These are phyloP conservation scores for Rhizopogon hawkerae DNA, from an alignment of 1,284 basidiomycete genomes.

Conservation along the genomic window DNA sequence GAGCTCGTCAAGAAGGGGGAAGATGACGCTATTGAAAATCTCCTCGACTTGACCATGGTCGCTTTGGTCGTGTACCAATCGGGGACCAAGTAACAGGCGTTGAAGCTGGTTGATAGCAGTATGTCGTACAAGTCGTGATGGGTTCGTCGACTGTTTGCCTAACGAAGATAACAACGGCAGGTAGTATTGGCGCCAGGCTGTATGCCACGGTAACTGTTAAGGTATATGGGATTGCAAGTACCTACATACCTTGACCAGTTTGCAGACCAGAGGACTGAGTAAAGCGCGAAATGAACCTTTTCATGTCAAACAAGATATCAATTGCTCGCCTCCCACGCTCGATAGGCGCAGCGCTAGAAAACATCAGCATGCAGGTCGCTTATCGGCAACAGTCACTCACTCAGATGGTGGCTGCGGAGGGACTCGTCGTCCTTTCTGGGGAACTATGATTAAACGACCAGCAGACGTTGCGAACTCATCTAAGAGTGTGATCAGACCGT, in stretches of 20 bases:
- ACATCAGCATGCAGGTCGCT: slow-evolving; percentile 8
- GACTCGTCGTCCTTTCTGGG: slow-evolving; percentile 42
- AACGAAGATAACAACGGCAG: slow-evolving; percentile 75
- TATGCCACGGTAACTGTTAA: slow-evolving; percentile 9
- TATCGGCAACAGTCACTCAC: slow-evolving; percentile 29
- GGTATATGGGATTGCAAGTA: slow-evolving; percentile 7
- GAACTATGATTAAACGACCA: slow-evolving; percentile 51
- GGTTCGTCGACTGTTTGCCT: slow-evolving; percentile 79
- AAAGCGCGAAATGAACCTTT: slow-evolving; percentile 53
- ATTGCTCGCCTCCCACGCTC: slow-evolving; percentile 79
- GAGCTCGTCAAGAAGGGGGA: slow-evolving; percentile 89
- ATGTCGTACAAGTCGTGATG: slow-evolving; percentile 79
- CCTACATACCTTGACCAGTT: slow-evolving; percentile 39
- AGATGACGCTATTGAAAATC: slow-evolving; percentile 85
- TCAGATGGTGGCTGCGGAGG: slow-evolving; percentile 46
- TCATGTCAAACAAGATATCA: slow-evolving; percentile 69
- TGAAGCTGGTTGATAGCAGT: slow-evolving; percentile 80
- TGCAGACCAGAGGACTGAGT: slow-evolving; percentile 40
- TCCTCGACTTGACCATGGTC: slow-evolving; percentile 64
- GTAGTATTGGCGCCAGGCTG: slow-evolving; percentile 79
- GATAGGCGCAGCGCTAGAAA: slow-evolving; percentile 59
- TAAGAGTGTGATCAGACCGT: slow-evolving; percentile 71
- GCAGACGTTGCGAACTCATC: slow-evolving; percentile 83
- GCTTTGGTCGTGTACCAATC: slow-evolving; percentile 50
- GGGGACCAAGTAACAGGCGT: slow-evolving; percentile 77